Base-by-base conservation (phyloP, 805 yeast genomes). In the Suhomyces kilbournensis region DNA sequence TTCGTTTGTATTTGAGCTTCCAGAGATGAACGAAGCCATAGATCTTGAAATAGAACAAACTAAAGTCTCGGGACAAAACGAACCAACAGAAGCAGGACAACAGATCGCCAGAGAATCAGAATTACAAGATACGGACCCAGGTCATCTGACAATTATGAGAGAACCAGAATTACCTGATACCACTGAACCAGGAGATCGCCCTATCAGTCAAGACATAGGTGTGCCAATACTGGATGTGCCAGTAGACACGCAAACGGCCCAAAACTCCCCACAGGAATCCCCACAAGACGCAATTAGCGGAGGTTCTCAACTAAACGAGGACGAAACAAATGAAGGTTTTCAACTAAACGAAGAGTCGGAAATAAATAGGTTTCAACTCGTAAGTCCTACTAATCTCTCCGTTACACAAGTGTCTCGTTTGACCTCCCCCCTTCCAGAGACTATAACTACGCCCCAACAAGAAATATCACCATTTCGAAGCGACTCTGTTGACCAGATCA, bases 401-500 rank as follows among this genome's bases (percentile, higher is more conserved):
- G 12, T n/a, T n/a, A 32, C 35, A 32, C 35, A 32, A n/a, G 35
- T 32, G 17, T 32, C 35, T n/a, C 35, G 35, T 1, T n/a, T 32
- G 7, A 32, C 17, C n/a, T 38, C 42, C 9, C 23, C 42, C n/a
- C 19, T 17, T 10, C 20, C 19, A 38, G 42, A 38, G 14, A 19
- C 42, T 4, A 17, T 38, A 7, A 38, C 23, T 4, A 38, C 42
- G 3, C 42, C 42, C 4, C 42, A 38, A n/a, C 42, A 38, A 17
- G 42, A 38, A 4, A 5, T 38, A 8, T 38, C 48, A 7, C 45
- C 44, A 5, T 23, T 49, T 15, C 52, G 42, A 23, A 46, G 44
- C 20, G 47, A 49, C 19, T 44, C 48, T 38, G 45, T 40, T 14
- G 42, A 49, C 15, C 51, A 48, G 23, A 51, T 56, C 4, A 56